Evolutionary conservation across 75 land plant genomes (phyloP).

Genomic region (Pinus tabuliformis): DNA sequence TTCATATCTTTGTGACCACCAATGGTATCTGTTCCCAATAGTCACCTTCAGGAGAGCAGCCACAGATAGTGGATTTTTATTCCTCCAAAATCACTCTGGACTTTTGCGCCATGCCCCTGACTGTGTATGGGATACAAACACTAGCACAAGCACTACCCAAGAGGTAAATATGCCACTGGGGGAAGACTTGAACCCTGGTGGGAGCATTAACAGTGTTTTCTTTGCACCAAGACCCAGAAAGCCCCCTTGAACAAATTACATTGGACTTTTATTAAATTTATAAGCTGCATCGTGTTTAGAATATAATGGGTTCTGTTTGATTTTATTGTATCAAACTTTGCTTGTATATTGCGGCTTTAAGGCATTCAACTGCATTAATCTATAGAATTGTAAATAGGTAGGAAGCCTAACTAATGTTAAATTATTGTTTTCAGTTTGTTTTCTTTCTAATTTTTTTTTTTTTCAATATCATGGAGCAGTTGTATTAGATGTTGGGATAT

Average conservation of each 20-base stretch:
- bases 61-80: no score
- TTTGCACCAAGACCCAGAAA: no score
- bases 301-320: background rate
- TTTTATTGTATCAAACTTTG: background rate
- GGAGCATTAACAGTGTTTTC: no score
- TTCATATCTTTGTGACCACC: no score
- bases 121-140: no score
- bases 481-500: constrained; percentile 95
- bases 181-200: no score
- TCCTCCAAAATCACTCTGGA: no score
- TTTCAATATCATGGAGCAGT: constrained; percentile 29
- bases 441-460: background rate
- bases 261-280: background rate
- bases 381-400: background rate
- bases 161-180: no score
- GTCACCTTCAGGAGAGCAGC: no score
- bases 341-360: background rate
- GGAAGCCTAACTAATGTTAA: background rate
- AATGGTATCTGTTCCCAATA: no score
- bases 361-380: background rate
- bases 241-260: background rate
- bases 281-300: background rate
- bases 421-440: background rate
- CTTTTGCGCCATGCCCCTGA: no score
- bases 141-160: no score